Conservation (phyloP, 495 filamentous ascomycete genomes). For the Aspergillus ostianus region DNA sequence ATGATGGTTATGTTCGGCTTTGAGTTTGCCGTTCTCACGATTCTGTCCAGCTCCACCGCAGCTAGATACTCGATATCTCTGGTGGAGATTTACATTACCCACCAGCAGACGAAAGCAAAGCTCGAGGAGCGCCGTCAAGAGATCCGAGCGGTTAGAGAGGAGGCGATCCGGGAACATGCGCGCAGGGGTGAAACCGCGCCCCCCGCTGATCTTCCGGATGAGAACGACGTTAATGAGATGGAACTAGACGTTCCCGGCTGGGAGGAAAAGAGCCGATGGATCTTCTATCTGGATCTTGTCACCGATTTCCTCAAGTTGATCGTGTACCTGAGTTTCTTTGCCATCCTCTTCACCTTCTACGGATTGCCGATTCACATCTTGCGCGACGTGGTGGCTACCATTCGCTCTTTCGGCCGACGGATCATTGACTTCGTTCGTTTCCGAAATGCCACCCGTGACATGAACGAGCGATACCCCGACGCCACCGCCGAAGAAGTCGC, state of each 20-base stretch:
- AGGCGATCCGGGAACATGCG: slow-evolving; percentile 43
- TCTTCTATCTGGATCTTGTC: slow-evolving; percentile 82
- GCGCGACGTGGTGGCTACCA: slow-evolving; percentile 89
- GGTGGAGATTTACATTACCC: slow-evolving; percentile 70
- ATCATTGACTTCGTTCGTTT: slow-evolving; percentile 86
- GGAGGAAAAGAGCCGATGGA: slow-evolving; percentile 94
- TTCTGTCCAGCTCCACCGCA: slow-evolving; percentile 75
- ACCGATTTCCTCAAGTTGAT: slow-evolving; percentile 89
- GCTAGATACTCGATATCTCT: slow-evolving; percentile 78
- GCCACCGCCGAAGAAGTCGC: slow-evolving; percentile 82
- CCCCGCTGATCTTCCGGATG: slow-evolving; percentile 50
- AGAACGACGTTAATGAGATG: slow-evolving; percentile 83
- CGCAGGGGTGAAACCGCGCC: slow-evolving; percentile 31
- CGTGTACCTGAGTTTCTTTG: slow-evolving; percentile 89
- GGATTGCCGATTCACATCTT: slow-evolving; percentile 96
- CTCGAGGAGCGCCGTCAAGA: slow-evolving; percentile 65
- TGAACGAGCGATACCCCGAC: slow-evolving; percentile 90
- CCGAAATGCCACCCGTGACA: slow-evolving; percentile 82
- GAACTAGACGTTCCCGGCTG: slow-evolving; percentile 93
- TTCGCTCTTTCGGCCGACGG: slow-evolving; percentile 83
- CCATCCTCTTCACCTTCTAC: slow-evolving; percentile 88
- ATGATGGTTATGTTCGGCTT: slow-evolving; percentile 99
- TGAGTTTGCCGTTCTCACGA: slow-evolving; percentile 84
- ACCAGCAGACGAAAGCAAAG: slow-evolving; percentile 64
- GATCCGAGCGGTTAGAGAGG: slow-evolving; percentile 60